phyloP scores from a whole-genome alignment of 1,139 yeast species.

The Nakaseomyces delphensis region DNA sequence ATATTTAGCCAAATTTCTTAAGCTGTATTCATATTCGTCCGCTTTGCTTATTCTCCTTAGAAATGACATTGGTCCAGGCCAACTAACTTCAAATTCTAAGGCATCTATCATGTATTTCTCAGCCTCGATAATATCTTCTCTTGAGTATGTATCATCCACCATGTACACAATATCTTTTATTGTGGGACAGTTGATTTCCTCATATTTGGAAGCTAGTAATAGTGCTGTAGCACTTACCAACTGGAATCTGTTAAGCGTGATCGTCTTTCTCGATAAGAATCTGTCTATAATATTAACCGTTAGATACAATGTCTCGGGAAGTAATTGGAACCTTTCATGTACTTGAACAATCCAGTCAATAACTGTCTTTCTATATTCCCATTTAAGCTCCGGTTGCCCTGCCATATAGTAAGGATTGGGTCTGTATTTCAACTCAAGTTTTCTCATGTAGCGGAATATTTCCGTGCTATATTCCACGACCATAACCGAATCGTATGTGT shows the following conservation, averaged over 20 bases:
- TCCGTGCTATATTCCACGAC: slow-evolving; percentile 89
- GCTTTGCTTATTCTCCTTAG: slow-evolving; percentile 87
- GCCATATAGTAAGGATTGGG: slow-evolving; percentile 83
- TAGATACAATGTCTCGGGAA: slow-evolving; percentile 81
- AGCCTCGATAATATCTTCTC: slow-evolving; percentile 76
- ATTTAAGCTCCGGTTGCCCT: slow-evolving; percentile 71
- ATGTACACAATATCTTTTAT: slow-evolving; percentile 87
- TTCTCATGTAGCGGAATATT: slow-evolving; percentile 73
- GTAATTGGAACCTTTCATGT: slow-evolving; percentile 70
- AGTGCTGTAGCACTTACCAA: slow-evolving; percentile 93
- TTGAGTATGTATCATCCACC: slow-evolving; percentile 80
- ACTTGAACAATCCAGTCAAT: slow-evolving; percentile 94
- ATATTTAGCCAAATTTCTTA: slow-evolving; percentile 86
- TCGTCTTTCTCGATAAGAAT: slow-evolving; percentile 62
- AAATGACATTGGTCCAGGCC: slow-evolving; percentile 98
- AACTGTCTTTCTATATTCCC: slow-evolving; percentile 81
- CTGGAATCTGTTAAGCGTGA: slow-evolving; percentile 75
- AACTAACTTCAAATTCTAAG: slow-evolving; percentile 84
- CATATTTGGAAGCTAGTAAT: slow-evolving; percentile 91
- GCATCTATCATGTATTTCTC: slow-evolving; percentile 89
- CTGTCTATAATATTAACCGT: slow-evolving; percentile 86
- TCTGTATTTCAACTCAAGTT: slow-evolving; percentile 57
- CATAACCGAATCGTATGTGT: slow-evolving; percentile 82
- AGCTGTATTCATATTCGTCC: slow-evolving; percentile 87
- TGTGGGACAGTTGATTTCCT: slow-evolving; percentile 92